phyloP scores from a whole-genome alignment of 805 yeast genomes.

The Candida germanica region DNA sequence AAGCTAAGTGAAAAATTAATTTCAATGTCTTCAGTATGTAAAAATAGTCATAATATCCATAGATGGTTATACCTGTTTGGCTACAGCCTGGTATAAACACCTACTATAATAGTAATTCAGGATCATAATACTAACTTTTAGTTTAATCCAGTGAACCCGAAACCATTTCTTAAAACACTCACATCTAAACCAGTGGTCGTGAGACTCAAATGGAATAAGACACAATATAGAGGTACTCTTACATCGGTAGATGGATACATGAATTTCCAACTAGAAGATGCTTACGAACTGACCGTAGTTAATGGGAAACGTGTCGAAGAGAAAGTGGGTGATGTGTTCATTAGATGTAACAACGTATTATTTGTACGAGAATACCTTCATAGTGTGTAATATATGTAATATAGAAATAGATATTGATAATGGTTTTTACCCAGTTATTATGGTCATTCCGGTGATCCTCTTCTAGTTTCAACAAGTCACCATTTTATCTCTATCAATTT shows the following conservation, averaged over 20 bases:
- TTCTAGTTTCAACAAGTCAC: too few species aligned
- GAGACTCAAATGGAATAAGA: slow-evolving; percentile 83
- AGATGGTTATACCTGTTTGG: too few species aligned
- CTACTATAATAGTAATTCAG: too few species aligned
- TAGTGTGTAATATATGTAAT: slow-evolving; percentile 1
- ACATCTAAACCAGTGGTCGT: slow-evolving; percentile 70
- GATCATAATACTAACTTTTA: slow-evolving; percentile 17
- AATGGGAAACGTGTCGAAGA: slow-evolving; percentile 39
- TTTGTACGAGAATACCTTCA: slow-evolving; percentile 55
- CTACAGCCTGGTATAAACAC: background rate
- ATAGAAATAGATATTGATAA: too few species aligned
- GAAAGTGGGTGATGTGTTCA: slow-evolving; percentile 70
- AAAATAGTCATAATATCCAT: too few species aligned
- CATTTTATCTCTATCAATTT: too few species aligned
- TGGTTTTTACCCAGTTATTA: too few species aligned
- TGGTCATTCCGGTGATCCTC: too few species aligned
- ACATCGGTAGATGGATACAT: slow-evolving; percentile 86
- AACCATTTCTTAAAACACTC: slow-evolving; percentile 80
- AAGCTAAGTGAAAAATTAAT: too few species aligned
- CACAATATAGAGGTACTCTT: slow-evolving; percentile 80
- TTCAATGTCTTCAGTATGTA: too few species aligned
- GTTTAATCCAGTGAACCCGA: slow-evolving; percentile 76
- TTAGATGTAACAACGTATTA: slow-evolving; percentile 87
- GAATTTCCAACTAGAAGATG: slow-evolving; percentile 73
- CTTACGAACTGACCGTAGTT: slow-evolving; percentile 46